Conservation (phyloP, 1,284 basidiomycete genomes). For the Peniophora sp. region DNA sequence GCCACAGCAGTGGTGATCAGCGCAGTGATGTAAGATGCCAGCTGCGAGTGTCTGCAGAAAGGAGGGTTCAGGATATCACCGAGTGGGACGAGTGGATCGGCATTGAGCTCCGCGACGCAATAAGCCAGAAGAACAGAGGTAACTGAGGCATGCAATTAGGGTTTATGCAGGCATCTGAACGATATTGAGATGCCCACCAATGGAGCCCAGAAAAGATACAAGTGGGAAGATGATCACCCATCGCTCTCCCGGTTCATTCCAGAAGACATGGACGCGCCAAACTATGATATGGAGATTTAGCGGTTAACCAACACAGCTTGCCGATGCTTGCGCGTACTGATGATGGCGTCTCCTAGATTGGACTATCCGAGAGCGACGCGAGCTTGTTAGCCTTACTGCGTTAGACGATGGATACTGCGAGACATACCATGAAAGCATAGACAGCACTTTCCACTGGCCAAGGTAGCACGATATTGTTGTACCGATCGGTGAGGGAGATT, state of each 20-base stretch:
- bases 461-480: not conserved
- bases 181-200: conserved; percentile 3
- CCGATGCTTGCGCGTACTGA: not conserved
- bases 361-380: conserved; percentile 5
- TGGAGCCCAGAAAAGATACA: conserved; percentile 7
- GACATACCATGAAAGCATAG: conserved; percentile 10
- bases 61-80: conserved; percentile 9
- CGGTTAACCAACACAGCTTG: too few species aligned
- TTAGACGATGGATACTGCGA: not conserved
- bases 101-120: conserved; percentile 7
- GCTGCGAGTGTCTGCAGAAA: conserved; percentile 12
- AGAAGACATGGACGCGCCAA: conserved; percentile 12
- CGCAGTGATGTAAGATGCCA: conserved; percentile 8
- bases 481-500: not conserved
- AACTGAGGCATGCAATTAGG: not conserved
- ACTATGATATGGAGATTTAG: not conserved
- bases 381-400: too few species aligned
- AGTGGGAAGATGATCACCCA: conserved; percentile 7
- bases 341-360: conserved; percentile 7
- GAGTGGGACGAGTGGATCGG: conserved; percentile 4
- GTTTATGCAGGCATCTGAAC: not conserved
- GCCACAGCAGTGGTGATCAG: conserved; percentile 10
- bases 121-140: conserved; percentile 8
- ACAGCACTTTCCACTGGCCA: conserved; percentile 6
- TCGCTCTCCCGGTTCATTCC: conserved; percentile 6